Base-by-base conservation (phyloP, 1,284 basidiomycete species). In the Melampsora larici-populina region DNA sequence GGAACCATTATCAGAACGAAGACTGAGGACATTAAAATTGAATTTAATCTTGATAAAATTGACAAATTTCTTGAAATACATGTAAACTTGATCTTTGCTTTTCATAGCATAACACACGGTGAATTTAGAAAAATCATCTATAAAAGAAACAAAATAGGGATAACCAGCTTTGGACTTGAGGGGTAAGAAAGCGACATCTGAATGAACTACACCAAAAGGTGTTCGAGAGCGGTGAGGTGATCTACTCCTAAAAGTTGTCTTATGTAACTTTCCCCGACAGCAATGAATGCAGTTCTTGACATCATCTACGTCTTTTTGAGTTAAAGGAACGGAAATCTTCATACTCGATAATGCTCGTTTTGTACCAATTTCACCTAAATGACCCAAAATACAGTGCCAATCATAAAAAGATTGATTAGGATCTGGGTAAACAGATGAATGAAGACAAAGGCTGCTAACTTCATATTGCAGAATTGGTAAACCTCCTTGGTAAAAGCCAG, bases 21-120 rank as follows among this genome's bases (percentile, higher is more conserved):
- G 48, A 11, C 13, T 11, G 13, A 49, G 48, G 11, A 49, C 48
- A 49, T 11, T 11, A 21, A 21, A 11, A 49, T 49, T 49, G 48
- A 49, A 49, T 11, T 11, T 49, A 49, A 21, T 11, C 48, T 49
- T 49, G 48, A 49, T 49, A 21, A 11, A 49, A 21, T 49, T 49
- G 21, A 49, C 48, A 80, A 82, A 86, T 2, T 78, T 51, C 66
- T 82, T 80, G 78, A 86, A 84, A 9, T 83, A 78, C 17, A 29
- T 3, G 49, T 58, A 60, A 5, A 55, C 48, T n/a, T 70, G 11
- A 46, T 33, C 36, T 24, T 70, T 71, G 26, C 4, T 36, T 62
- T 62, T 62, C 70, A 71, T 71, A 4, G 33, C 51, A 26, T 60
- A 71, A 29, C 55, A 3, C 2, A 26, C 26, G 24, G 46, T 15